Conservation (phyloP, 306 rosid genomes). For the Cajanus cajan region DNA sequence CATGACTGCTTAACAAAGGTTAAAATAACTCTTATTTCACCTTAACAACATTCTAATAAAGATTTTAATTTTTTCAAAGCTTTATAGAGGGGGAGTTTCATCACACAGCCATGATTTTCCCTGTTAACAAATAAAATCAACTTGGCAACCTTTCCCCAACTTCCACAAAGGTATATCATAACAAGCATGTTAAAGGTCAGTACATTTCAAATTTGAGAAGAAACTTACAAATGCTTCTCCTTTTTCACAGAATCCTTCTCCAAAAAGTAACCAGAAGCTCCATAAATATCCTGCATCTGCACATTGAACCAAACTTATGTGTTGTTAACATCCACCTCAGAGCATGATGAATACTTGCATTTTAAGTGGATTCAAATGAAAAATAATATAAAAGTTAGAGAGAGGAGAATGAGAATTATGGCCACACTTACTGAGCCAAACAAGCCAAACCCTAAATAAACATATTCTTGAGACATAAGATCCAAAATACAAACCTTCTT, state of each 20-base stretch:
- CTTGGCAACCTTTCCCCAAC: neutral
- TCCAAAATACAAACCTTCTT: slow-evolving; percentile 56
- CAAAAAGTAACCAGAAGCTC: slow-evolving; percentile 90
- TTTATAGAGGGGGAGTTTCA: neutral
- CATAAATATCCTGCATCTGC: slow-evolving; percentile 88
- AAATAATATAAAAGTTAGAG: neutral
- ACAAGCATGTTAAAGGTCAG: neutral
- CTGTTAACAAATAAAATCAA: slow-evolving; percentile 6
- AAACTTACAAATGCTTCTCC: slow-evolving; percentile 61
- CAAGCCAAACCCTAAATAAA: slow-evolving; percentile 7
- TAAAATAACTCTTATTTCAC: slow-evolving; percentile 6
- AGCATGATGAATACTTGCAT: neutral
- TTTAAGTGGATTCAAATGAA: neutral
- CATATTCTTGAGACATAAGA: slow-evolving; percentile 14
- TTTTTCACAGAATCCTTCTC: slow-evolving; percentile 48
- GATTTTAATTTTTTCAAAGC: neutral
- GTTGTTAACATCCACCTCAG: slow-evolving; percentile 23
- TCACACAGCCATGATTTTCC: neutral
- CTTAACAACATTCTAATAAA: neutral
- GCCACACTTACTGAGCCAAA: neutral
- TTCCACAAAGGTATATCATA: neutral
- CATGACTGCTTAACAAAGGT: neutral
- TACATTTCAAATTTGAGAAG: neutral
- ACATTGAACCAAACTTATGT: slow-evolving; percentile 38
- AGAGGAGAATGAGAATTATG: neutral